These are phyloP conservation scores for Phytophthora pistaciae DNA, from an alignment of 352 stramenopile genomes.

Conservation along the genomic window DNA sequence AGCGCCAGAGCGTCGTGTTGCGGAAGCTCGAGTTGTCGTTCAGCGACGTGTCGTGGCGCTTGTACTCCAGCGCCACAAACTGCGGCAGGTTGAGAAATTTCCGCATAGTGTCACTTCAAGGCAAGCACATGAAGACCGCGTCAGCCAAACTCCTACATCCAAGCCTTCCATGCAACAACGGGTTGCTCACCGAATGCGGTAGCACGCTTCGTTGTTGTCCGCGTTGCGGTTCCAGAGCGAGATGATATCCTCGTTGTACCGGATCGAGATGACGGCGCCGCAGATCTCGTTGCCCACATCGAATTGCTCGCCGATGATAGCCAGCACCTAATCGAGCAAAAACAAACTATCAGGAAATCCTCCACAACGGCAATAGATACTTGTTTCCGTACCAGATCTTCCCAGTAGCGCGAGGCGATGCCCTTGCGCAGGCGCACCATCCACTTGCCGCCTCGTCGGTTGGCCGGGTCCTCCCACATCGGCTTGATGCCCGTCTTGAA, in stretches of 20 bases:
- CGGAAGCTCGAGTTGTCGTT: constrained; percentile 85
- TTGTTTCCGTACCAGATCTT: constrained; percentile 78
- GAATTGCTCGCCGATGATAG: constrained; percentile 95
- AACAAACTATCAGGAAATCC: constrained; percentile 6
- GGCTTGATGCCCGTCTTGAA: constrained; percentile 96
- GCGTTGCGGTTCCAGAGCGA: constrained; percentile 95
- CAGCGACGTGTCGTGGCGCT: constrained; percentile 89
- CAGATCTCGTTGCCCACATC: constrained; percentile 95
- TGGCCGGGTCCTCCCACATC: constrained; percentile 94
- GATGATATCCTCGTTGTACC: constrained; percentile 95
- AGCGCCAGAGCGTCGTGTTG: constrained; percentile 84
- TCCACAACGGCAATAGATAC: background rate
- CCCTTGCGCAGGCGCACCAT: constrained; percentile 95
- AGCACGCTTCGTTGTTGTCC: constrained; percentile 92
- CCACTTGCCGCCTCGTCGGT: constrained; percentile 93
- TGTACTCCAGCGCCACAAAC: constrained; percentile 94
- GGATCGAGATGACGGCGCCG: constrained; percentile 91
- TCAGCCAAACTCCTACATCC: background rate
- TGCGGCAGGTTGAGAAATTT: constrained; percentile 92
- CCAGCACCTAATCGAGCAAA: constrained; percentile 66
- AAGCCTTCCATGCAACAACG: too few species aligned
- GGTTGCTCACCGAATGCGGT: constrained; percentile 71
- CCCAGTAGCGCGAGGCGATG: constrained; percentile 92
- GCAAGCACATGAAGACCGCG: background rate
- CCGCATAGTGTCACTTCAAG: constrained; percentile 84